phyloP scores from a whole-genome alignment of 1,139 yeast species.

The Candida neerlandica region DNA sequence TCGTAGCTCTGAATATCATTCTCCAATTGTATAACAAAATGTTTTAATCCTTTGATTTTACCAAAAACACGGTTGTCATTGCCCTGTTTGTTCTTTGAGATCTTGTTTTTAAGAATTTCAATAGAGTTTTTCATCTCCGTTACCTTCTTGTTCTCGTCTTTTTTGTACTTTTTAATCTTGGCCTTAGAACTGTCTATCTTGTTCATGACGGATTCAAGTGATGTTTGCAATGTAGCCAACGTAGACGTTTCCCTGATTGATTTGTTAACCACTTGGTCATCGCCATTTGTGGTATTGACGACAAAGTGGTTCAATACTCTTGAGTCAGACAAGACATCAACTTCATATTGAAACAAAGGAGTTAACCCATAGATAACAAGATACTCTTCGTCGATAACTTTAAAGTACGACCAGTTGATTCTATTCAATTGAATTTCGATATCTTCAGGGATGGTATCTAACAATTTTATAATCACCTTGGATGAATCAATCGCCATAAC shows the following conservation, averaged over 20 bases:
- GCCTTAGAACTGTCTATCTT: slow-evolving; percentile 52
- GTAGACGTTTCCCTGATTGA: slow-evolving; percentile 50
- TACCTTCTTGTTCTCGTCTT: slow-evolving; percentile 60
- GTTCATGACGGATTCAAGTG: slow-evolving; percentile 62
- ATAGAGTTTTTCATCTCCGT: slow-evolving; percentile 58
- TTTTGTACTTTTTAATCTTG: slow-evolving; percentile 59
- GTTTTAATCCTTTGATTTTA: slow-evolving; percentile 46
- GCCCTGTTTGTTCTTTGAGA: slow-evolving; percentile 36
- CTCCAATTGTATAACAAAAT: slow-evolving; percentile 45
- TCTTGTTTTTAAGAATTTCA: slow-evolving; percentile 54
- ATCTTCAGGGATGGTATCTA: slow-evolving; percentile 22
- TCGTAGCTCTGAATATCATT: slow-evolving; percentile 34
- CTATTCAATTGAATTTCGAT: slow-evolving; percentile 59
- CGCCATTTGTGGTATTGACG: slow-evolving; percentile 31
- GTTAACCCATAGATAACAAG: slow-evolving; percentile 65
- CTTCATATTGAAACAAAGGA: slow-evolving; percentile 68
- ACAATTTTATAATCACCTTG: slow-evolving; percentile 45
- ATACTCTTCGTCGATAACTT: slow-evolving; percentile 43
- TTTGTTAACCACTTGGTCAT: slow-evolving; percentile 34
- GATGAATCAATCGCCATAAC: slow-evolving; percentile 35
- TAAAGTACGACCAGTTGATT: slow-evolving; percentile 58
- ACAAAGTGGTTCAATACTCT: slow-evolving; percentile 26
- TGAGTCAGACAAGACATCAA: slow-evolving; percentile 49
- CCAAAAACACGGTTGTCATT: slow-evolving; percentile 37
- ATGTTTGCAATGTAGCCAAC: slow-evolving; percentile 59